phyloP scores from a whole-genome alignment of 139 green algal species.

The Deuterostichococcus epilithicus region DNA sequence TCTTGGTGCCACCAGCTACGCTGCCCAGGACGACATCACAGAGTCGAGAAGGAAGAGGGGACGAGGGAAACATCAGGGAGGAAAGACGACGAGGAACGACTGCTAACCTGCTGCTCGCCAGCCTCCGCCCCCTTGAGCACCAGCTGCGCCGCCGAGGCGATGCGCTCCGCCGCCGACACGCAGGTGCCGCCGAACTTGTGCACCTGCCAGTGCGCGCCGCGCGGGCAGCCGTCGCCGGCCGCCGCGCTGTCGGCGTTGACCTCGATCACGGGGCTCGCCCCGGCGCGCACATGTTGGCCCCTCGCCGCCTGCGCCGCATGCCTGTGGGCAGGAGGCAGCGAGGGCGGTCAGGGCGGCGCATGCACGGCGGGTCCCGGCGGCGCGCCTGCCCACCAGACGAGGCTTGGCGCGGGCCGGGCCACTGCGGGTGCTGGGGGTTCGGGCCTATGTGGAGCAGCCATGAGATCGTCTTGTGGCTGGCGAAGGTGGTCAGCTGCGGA shows the following conservation, averaged over 20 bases:
- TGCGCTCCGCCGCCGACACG: slow-evolving; percentile 82
- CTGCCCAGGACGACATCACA: background rate
- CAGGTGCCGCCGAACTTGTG: slow-evolving; percentile 99
- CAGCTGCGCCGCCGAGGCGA: slow-evolving; percentile 70
- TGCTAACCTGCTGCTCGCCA: slow-evolving; percentile 13
- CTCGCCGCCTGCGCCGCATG: background rate
- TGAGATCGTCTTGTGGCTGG: too few relatives aligned
- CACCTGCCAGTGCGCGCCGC: slow-evolving; percentile 61
- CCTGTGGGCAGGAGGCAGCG: background rate
- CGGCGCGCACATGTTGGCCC: too few relatives aligned
- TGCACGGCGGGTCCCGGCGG: too few relatives aligned
- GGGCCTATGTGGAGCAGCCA: too few relatives aligned
- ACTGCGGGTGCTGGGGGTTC: too few relatives aligned
- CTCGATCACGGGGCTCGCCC: background rate
- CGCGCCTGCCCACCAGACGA: too few relatives aligned
- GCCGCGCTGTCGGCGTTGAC: background rate
- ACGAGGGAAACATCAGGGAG: background rate
- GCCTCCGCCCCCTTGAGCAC: slow-evolving; percentile 50
- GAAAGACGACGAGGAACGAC: background rate
- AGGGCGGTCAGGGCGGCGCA: too few relatives aligned
- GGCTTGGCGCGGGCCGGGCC: too few relatives aligned
- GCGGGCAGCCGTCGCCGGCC: slow-evolving; percentile 19
- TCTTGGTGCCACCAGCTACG: background rate
- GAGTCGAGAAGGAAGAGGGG: background rate
- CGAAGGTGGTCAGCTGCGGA: too few relatives aligned